A percentile compares a stretch with the other conserved stretches of the same genome.
Conservation (phyloP, 805 yeast genomes). For the Yarrowia porcina region DNA sequence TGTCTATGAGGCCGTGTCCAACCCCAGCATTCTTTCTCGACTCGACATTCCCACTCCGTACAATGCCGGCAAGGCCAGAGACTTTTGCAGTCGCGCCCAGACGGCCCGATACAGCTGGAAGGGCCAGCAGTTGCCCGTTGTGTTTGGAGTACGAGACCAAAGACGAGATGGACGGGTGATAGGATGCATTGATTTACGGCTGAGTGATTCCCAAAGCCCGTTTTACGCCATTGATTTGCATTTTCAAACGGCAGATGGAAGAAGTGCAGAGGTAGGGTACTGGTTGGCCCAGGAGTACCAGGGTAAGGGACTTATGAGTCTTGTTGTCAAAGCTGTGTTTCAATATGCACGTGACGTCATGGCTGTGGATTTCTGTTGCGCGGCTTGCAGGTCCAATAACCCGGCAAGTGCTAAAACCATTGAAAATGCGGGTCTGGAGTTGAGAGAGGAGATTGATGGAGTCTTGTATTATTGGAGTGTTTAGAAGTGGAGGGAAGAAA, state of each 20-base stretch:
- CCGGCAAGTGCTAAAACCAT: background rate
- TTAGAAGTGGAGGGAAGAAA: background rate
- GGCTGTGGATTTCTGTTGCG: slow-evolving; percentile 4
- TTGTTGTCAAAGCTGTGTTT: background rate
- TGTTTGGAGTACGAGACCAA: slow-evolving; percentile 7
- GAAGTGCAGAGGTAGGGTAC: slow-evolving; percentile 6
- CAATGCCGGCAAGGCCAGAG: background rate
- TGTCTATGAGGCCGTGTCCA: background rate
- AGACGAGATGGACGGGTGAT: background rate
- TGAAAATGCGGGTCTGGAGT: background rate
- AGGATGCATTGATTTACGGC: slow-evolving; percentile 5
- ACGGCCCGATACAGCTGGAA: background rate
- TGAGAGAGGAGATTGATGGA: background rate
- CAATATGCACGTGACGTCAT: slow-evolving; percentile 3
- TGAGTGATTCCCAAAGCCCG: background rate
- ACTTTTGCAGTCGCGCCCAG: background rate
- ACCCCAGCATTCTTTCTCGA: background rate
- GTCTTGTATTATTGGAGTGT: background rate
- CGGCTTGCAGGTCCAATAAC: background rate
- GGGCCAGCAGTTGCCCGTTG: background rate
- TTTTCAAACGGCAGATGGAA: background rate
- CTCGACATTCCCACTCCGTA: slow-evolving; percentile 18
- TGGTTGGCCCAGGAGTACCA: slow-evolving; percentile 7
- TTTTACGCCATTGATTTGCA: background rate
- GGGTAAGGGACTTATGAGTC: background rate